Base-by-base conservation (phyloP, 2,329 filamentous ascomycete species). In the Colletotrichum sp. region DNA sequence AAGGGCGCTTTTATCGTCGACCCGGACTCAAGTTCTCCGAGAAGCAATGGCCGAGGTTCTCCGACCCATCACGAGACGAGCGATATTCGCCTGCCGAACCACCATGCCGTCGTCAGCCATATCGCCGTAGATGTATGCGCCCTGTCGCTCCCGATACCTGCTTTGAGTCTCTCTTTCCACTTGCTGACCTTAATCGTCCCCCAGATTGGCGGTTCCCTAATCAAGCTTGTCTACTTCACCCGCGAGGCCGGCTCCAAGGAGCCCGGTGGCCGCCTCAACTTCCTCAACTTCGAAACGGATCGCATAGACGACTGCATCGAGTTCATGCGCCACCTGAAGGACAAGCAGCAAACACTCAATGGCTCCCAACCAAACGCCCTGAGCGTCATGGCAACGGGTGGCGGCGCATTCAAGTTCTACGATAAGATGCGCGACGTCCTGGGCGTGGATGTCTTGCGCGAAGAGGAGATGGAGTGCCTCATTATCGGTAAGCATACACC, bases 381-480 rank as follows among this genome's bases (percentile, higher is more conserved):
- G 60, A 97, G 94, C 82, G 94, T 99, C 78, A 98, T 99, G 92
- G 97, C 97, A 4, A 99, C 97, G 0, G 97, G 97, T 7, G 97
- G 97, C 32, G 97, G 97, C 24, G 96, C 97, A 7, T 99, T 95
- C 89, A 98, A 99, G 84, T 99, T 95, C 86, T 98, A 99, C 84
- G 96, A 99, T 83, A 93, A 93, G 84, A 95, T 99, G 80, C 93
- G 93, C 82, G 92, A 96, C 77, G 92, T 93, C 6, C 87, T 99
- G 67, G 94, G 94, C 16, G 95, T 98, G 3, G 94, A 98, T 82
- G 96, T 99, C 24, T 88, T 96, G 80, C 90, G 96, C 59, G 97
- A 99, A 85, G 97, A 99, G 82, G 97, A 99, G 86, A 99, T 99
- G 97, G 96, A 98, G 84, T 99, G 97, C 83, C 87, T 99, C 74